Evolutionary conservation across 179 eudicot genomes (phyloP), one percentile per base, ranked within the genome.

Genomic region (Drosera spatulata): DNA sequence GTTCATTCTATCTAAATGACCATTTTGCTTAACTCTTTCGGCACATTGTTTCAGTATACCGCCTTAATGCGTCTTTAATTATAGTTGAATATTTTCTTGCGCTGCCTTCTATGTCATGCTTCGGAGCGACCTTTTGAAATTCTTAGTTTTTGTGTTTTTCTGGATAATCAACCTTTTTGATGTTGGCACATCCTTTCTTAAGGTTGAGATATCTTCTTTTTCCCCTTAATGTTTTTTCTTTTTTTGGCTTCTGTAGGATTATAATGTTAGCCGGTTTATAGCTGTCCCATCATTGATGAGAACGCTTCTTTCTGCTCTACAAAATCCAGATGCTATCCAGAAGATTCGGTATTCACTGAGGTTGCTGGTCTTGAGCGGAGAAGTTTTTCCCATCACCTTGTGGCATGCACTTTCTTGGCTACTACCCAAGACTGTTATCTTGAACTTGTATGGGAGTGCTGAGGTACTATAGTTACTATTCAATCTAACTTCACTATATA

Each of bases 391-490:
- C 37, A 15, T 81, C 45, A 71, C 86, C 55, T 75, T 93, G 69
- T 86, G 88, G 88, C 58, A 71, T 54, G 61, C 9, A 61, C 80
- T 89, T 70, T 59, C 75, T 49, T 64, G 77, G 75, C 50, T 75
- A 63, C 79, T 89, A 62, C 93, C 95, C 13, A 66, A 57, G 62
- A 79, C 93, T 66, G 39, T 65, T 63, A 80, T 93, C 67, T 81
- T 93, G 79, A 93, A 93, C 75, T 69, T 89, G n/a, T 93, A 93
- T 75, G 99, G 99, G 15, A 86, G 97, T 61, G 89, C 99, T 22
- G 99, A 93, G 90, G 99, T 83, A 64, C 47, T 56, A 50, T 42
- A 42, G 33, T 13, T 9, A 39, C 11, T 5, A 2, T 2, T 6
- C n/a, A n/a, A 37, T 33, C 39, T 15, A 2, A 1, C 10, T 56